Percentiles rank a stretch among this genome's conserved stretches.
phyloP scores from a whole-genome alignment of 768 basidiomycete genomes.

The Chalciporus piperatus region DNA sequence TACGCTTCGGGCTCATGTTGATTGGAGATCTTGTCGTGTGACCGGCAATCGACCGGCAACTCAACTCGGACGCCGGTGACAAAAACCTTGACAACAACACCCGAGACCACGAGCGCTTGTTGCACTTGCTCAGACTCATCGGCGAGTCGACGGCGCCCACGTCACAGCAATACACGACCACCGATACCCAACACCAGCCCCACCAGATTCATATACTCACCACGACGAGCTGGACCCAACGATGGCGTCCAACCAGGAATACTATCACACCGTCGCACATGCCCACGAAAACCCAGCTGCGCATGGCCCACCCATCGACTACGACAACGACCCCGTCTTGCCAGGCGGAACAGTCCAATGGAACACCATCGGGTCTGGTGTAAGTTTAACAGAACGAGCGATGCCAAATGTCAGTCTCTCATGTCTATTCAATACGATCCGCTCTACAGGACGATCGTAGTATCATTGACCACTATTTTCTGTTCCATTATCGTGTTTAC shows the following conservation, averaged over 20 bases:
- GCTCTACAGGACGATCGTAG: slow-evolving; percentile 20
- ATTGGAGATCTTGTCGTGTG: no score
- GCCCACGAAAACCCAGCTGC: slow-evolving; percentile 13
- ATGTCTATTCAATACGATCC: slow-evolving; percentile 10
- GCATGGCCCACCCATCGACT: slow-evolving; percentile 11
- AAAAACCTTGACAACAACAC: no score
- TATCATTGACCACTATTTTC: slow-evolving; percentile 25
- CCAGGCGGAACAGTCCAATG: slow-evolving; percentile 26
- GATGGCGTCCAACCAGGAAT: slow-evolving; percentile 28
- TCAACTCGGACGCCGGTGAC: no score
- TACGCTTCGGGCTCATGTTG: no score
- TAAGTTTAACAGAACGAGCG: slow-evolving; percentile 29
- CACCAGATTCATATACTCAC: slow-evolving; percentile 15
- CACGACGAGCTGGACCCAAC: slow-evolving; percentile 4
- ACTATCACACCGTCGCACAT: slow-evolving; percentile 15
- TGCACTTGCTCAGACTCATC: no score
- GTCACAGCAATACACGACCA: background rate
- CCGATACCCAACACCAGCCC: slow-evolving; percentile 8
- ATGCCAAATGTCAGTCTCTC: slow-evolving; percentile 33
- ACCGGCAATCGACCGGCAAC: no score
- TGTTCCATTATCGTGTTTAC: slow-evolving; percentile 14
- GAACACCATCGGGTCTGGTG: slow-evolving; percentile 14
- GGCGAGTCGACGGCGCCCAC: no score
- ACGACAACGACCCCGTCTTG: slow-evolving; percentile 31
- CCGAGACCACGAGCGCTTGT: no score